These are phyloP conservation scores for Calonectria henricotiae DNA, from an alignment of 2,329 filamentous ascomycete genomes.

Conservation along the genomic window DNA sequence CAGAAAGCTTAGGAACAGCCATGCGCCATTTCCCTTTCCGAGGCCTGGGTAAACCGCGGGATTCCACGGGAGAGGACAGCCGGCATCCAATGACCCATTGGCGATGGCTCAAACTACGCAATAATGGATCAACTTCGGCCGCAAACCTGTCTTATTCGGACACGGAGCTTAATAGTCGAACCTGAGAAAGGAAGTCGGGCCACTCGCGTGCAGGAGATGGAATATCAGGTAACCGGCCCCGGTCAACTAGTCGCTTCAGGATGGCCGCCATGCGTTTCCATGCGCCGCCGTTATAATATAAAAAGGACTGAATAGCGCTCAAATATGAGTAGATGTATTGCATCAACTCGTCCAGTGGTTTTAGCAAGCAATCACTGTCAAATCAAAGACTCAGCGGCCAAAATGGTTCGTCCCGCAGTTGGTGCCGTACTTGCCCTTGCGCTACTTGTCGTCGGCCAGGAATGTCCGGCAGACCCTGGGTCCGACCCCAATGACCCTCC, in stretches of 20 bases:
- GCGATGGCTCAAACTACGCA: neutral
- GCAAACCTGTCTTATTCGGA: neutral
- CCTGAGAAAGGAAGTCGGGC: neutral
- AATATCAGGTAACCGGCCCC: neutral
- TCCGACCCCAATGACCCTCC: neutral
- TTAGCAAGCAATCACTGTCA: no score
- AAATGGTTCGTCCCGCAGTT: conserved; percentile 7
- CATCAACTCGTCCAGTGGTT: neutral
- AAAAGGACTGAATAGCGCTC: neutral
- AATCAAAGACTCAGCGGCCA: neutral
- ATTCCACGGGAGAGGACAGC: neutral
- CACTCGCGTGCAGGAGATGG: neutral
- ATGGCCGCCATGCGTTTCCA: neutral
- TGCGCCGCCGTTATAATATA: neutral
- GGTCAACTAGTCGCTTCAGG: neutral
- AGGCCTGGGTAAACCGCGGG: conserved; percentile 18
- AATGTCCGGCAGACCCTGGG: conserved; percentile 6
- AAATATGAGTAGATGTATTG: no score
- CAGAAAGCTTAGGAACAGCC: neutral
- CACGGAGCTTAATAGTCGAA: neutral
- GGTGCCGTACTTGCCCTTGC: neutral
- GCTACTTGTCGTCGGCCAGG: conserved; percentile 8
- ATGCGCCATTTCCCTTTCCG: conserved; percentile 3
- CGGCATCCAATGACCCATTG: neutral
- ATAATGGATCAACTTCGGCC: conserved; percentile 6